Percentiles rank a stretch among this genome's conserved stretches.
phyloP scores from a whole-genome alignment of 306 rosid species.

The Cucurbita pepo region DNA sequence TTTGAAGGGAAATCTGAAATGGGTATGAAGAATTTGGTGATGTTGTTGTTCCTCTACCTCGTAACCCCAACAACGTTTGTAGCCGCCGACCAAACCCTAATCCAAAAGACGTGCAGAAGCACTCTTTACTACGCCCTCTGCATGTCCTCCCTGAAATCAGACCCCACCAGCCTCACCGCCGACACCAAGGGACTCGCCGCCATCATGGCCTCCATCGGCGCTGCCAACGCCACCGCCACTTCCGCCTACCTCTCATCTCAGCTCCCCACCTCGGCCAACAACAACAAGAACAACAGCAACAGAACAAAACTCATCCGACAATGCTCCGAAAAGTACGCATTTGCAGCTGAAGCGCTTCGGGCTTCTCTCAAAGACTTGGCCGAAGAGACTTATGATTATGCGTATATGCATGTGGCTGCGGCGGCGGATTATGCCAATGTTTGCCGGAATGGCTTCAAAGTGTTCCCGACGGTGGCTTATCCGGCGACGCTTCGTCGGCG shows the following conservation, averaged over 20 bases:
- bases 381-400: constrained; percentile 54
- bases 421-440: constrained; percentile 76
- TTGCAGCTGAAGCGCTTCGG: constrained; percentile 52
- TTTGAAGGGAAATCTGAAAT: constrained; percentile 20
- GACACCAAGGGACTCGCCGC: constrained; percentile 60
- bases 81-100: constrained; percentile 37
- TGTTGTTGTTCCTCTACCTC: constrained; percentile 14
- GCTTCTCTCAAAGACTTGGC: constrained; percentile 39
- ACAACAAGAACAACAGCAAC: neutral
- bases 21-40: constrained; percentile 6
- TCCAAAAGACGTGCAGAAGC: constrained; percentile 56
- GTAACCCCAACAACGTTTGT: neutral
- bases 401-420: constrained; percentile 53
- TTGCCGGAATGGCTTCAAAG: constrained; percentile 53
- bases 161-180: constrained; percentile 41
- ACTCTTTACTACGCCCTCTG: constrained; percentile 66
- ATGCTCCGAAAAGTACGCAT: constrained; percentile 53
- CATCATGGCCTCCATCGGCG: constrained; percentile 47
- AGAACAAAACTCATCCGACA: constrained; percentile 41
- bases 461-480: constrained; percentile 31
- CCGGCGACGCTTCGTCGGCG: constrained; percentile 49
- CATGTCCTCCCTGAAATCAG: constrained; percentile 45
- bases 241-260: constrained; percentile 57
- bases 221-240: constrained; percentile 58
- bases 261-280: constrained; percentile 18